phyloP scores from a whole-genome alignment of 805 yeast genomes.

The Metschnikowia koreensis region DNA sequence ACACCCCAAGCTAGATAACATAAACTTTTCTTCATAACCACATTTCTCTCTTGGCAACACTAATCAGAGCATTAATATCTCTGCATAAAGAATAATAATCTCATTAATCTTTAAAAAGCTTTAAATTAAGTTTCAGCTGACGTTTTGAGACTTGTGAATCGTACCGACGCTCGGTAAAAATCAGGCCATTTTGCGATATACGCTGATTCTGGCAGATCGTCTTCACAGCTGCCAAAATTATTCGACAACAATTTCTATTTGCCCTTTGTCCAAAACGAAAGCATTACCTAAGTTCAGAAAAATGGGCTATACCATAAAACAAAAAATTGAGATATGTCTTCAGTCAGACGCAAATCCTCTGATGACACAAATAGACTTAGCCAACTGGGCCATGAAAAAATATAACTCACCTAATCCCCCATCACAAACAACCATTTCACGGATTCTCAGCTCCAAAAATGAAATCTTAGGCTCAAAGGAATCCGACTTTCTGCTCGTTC shows the following conservation, averaged over 20 bases:
- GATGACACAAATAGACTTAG: constrained; percentile 66
- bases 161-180: not conserved
- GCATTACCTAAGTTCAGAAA: not conserved
- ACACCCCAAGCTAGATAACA: not conserved
- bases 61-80: not conserved
- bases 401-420: constrained; percentile 55
- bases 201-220: not conserved
- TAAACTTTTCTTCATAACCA: not conserved
- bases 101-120: not conserved
- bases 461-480: constrained; percentile 50
- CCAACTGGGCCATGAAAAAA: constrained; percentile 58
- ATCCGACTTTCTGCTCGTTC: constrained; percentile 48
- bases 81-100: not conserved
- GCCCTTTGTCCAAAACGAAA: not conserved
- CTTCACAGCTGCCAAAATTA: not conserved
- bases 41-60: not conserved
- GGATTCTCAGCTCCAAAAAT: constrained; percentile 56
- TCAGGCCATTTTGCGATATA: constrained; percentile 1
- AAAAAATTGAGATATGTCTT: constrained; percentile 64
- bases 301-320: constrained; percentile 60
- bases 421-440: constrained; percentile 64
- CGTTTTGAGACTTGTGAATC: not conserved
- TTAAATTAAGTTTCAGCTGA: not conserved
- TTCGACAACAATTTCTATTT: not conserved
- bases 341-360: constrained; percentile 66